These are phyloP conservation scores for Coelastrella sp. DNA, from an alignment of 139 green algal genomes.

Conservation along the genomic window DNA sequence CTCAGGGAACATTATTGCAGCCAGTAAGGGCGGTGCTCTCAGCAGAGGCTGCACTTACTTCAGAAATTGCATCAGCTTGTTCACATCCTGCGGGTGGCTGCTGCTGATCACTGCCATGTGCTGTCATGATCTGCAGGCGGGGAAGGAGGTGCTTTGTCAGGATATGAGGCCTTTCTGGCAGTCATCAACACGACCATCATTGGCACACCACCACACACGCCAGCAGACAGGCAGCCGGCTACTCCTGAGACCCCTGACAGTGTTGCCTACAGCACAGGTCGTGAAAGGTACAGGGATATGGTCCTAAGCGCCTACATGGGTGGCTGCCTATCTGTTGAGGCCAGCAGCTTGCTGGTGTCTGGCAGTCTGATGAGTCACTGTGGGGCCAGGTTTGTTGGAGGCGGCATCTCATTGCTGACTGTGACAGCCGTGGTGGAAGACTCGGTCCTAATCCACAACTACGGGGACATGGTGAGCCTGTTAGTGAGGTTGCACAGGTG, in stretches of 20 bases:
- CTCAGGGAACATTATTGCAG: neutral
- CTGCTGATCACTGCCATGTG: neutral
- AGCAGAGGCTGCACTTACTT: neutral
- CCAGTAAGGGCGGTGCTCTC: neutral
- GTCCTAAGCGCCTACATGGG: slow-evolving; percentile 19
- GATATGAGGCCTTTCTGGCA: neutral
- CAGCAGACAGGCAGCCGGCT: neutral
- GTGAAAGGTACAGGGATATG: neutral
- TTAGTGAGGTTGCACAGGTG: neutral
- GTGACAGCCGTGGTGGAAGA: neutral
- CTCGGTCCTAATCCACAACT: neutral
- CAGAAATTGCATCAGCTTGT: neutral
- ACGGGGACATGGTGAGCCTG: slow-evolving; percentile 19
- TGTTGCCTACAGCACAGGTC: neutral
- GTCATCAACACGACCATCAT: slow-evolving; percentile 31
- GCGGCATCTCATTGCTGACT: neutral
- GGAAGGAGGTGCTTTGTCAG: neutral
- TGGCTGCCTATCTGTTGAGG: neutral
- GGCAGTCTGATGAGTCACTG: slow-evolving; percentile 28
- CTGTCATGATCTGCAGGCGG: neutral
- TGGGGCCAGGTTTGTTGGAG: slow-evolving; percentile 22
- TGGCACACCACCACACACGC: neutral
- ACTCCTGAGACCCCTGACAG: neutral
- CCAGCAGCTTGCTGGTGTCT: neutral
- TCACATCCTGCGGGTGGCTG: neutral